These are phyloP conservation scores for Colletotrichum sp. DNA, from an alignment of 2,329 filamentous ascomycete species.

Conservation along the genomic window DNA sequence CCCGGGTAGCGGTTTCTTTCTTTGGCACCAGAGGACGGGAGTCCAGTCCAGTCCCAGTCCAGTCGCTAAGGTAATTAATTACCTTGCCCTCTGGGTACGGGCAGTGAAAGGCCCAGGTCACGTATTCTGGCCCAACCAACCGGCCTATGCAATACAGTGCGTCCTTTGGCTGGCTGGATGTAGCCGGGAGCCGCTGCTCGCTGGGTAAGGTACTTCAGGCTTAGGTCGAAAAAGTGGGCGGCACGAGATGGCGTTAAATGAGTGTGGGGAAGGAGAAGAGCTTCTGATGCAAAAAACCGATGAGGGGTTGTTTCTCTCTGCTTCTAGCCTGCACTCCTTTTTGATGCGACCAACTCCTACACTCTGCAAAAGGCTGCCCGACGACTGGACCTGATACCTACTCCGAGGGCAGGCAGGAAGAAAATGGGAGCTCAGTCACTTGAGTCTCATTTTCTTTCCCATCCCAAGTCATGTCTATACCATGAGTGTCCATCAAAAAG, in stretches of 20 bases:
- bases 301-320: slow-evolving; percentile 14
- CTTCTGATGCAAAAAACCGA: slow-evolving; percentile 4
- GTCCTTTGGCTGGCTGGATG: background rate
- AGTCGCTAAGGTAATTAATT: background rate
- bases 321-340: background rate
- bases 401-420: background rate
- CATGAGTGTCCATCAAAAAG: background rate
- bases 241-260: slow-evolving; percentile 11
- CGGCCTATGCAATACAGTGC: background rate
- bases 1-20: background rate
- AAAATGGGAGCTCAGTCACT: rapidly evolving
- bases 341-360: background rate
- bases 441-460: background rate
- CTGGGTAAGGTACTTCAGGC: background rate
- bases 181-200: background rate
- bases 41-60: background rate
- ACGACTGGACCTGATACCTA: background rate
- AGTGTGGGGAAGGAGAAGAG: slow-evolving; percentile 21
- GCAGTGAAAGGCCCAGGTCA: background rate
- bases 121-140: background rate
- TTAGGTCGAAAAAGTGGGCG: background rate
- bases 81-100: background rate
- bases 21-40: background rate
- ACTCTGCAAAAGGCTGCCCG: background rate
- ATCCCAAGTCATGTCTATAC: background rate